Conservation (phyloP, 2,329 filamentous ascomycete species). For the Sporothrix dimorphospora region DNA sequence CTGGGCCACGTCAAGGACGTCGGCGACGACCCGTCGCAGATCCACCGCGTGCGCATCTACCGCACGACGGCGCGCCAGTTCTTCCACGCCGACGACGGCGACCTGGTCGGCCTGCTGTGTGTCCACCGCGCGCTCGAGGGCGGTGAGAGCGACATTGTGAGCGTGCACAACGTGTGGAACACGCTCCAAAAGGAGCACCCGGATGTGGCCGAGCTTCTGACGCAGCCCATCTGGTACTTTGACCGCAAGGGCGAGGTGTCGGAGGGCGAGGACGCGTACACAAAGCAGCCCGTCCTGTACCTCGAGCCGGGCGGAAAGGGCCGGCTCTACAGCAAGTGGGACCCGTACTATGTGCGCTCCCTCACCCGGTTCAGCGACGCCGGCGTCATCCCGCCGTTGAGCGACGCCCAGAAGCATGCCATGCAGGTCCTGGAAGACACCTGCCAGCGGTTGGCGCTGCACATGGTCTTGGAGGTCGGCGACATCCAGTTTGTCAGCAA, state of each 20-base stretch:
- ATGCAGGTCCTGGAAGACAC: constrained; percentile 73
- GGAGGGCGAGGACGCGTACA: constrained; percentile 73
- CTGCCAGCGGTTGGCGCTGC: constrained; percentile 71
- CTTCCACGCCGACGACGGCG: constrained; percentile 82
- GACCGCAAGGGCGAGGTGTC: constrained; percentile 86
- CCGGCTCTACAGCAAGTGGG: constrained; percentile 82
- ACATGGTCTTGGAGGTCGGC: constrained; percentile 85
- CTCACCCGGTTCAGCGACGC: constrained; percentile 72
- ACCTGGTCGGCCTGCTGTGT: constrained; percentile 83
- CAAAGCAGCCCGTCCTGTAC: constrained; percentile 73
- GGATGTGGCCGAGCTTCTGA: constrained; percentile 75
- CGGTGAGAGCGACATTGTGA: constrained; percentile 81
- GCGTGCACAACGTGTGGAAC: constrained; percentile 81
- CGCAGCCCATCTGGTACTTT: constrained; percentile 85
- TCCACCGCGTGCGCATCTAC: constrained; percentile 88
- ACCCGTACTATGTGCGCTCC: constrained; percentile 84
- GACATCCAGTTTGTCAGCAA: constrained; percentile 89
- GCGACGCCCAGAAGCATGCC: constrained; percentile 68
- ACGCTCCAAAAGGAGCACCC: constrained; percentile 73
- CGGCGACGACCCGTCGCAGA: constrained; percentile 77
- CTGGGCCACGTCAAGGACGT: constrained; percentile 89
- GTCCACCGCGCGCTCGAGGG: constrained; percentile 77
- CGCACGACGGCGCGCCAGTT: constrained; percentile 82
- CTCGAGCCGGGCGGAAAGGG: constrained; percentile 68
- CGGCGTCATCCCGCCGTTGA: constrained; percentile 74